phyloP scores from a whole-genome alignment of 2,329 filamentous ascomycete species.

The Fusarium buxicola region DNA sequence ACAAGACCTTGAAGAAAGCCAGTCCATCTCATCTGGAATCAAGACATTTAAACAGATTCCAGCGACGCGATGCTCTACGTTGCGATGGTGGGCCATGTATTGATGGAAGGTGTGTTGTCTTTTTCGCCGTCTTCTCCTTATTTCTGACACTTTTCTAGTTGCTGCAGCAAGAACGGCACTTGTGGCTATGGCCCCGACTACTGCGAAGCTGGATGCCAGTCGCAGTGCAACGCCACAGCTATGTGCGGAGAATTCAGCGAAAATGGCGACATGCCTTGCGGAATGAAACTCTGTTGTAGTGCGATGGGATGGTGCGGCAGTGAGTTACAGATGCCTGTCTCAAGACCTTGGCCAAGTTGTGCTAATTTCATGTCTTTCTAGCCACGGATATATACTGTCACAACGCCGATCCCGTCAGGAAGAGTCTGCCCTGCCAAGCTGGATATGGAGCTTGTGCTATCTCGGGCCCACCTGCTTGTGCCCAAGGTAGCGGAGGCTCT shows the following conservation, averaged over 20 bases:
- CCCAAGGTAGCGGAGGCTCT: neutral
- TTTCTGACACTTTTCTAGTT: too few species aligned
- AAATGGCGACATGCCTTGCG: conserved; percentile 12
- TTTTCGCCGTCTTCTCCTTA: too few species aligned
- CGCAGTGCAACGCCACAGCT: conserved; percentile 8
- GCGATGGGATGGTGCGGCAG: conserved; percentile 8
- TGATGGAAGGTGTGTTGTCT: too few species aligned
- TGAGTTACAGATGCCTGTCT: too few species aligned
- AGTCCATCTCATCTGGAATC: neutral
- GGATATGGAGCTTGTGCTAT: conserved; percentile 10
- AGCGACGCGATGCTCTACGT: neutral
- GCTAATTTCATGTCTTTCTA: neutral
- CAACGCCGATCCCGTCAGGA: conserved; percentile 5
- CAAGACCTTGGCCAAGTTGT: neutral
- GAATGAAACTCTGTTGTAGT: conserved; percentile 21
- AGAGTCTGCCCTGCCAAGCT: conserved; percentile 9
- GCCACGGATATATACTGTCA: neutral
- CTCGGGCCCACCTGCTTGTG: neutral
- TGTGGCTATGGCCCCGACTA: conserved; percentile 13
- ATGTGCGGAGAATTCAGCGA: conserved; percentile 25
- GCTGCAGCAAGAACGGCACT: conserved; percentile 2
- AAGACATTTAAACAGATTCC: neutral
- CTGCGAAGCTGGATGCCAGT: conserved; percentile 28
- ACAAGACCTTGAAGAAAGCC: neutral
- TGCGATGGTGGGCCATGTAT: too few species aligned